phyloP scores from a whole-genome alignment of 2,329 filamentous ascomycete species.

The Fusarium globosum region DNA sequence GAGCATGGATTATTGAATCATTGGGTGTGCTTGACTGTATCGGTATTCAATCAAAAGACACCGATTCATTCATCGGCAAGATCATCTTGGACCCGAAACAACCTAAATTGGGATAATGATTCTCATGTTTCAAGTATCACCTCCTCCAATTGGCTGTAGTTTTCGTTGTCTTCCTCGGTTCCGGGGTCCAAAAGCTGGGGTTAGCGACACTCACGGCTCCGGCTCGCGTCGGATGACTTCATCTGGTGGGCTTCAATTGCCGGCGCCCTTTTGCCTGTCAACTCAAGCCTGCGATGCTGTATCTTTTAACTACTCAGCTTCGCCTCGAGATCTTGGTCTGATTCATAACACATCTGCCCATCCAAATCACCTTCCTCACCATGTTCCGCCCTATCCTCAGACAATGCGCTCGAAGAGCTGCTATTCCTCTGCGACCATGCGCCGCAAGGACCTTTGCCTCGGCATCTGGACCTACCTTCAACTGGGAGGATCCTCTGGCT shows the following conservation, averaged over 20 bases:
- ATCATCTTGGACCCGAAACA: conserved; percentile 19
- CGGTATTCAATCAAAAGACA: conserved; percentile 26
- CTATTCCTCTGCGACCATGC: conserved; percentile 40
- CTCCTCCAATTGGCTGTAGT: conserved; percentile 16
- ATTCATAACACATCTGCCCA: neutral
- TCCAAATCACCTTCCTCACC: neutral
- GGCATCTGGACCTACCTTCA: conserved; percentile 64
- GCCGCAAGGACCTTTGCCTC: conserved; percentile 52
- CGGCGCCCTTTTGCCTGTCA: conserved; percentile 31
- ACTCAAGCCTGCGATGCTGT: conserved; percentile 22
- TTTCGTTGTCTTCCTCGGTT: conserved; percentile 33
- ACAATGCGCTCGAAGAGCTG: conserved; percentile 42
- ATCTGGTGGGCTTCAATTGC: conserved; percentile 40
- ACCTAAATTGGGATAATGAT: conserved; percentile 17
- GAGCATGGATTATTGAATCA: conserved; percentile 5
- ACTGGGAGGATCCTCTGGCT: conserved; percentile 91
- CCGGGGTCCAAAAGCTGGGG: conserved; percentile 43
- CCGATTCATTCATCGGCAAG: conserved; percentile 29
- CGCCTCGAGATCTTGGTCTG: neutral
- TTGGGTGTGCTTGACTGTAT: conserved; percentile 7
- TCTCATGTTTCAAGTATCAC: conserved; percentile 15
- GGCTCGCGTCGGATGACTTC: conserved; percentile 49
- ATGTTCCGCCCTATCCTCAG: conserved; percentile 50
- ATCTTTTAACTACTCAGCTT: conserved; percentile 30
- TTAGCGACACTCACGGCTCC: conserved; percentile 36